Conservation (phyloP, 1,284 basidiomycete genomes). For the Mycena citricolor region DNA sequence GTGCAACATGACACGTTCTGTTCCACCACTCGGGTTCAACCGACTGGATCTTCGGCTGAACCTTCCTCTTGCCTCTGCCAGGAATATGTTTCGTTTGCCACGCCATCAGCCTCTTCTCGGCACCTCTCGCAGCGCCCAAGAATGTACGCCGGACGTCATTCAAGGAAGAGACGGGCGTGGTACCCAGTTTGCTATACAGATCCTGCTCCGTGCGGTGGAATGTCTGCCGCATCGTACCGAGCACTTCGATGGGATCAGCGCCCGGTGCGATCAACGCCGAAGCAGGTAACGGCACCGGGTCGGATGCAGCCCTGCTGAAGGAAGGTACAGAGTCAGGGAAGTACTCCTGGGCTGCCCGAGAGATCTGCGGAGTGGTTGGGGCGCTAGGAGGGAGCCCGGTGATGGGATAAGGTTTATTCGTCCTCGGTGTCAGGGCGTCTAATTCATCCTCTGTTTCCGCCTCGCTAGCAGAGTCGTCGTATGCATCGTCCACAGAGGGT, state of each 20-base stretch:
- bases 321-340: constrained; percentile 14
- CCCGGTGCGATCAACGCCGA: constrained; percentile 7
- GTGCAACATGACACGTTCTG: constrained; percentile 60
- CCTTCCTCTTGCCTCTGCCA: constrained; percentile 26
- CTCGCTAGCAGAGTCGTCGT: constrained; percentile 27
- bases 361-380: constrained; percentile 23
- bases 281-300: neutral
- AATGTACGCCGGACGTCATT: constrained; percentile 68
- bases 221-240: constrained; percentile 51
- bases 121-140: constrained; percentile 46
- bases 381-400: constrained; percentile 25
- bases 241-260: constrained; percentile 38
- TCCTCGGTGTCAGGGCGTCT: constrained; percentile 29
- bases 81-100: constrained; percentile 62
- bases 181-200: constrained; percentile 52
- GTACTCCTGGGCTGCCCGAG: constrained; percentile 11
- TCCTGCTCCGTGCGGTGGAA: constrained; percentile 60
- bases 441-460: constrained; percentile 2
- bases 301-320: constrained; percentile 12
- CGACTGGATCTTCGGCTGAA: constrained; percentile 30
- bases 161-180: constrained; percentile 44
- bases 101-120: constrained; percentile 49
- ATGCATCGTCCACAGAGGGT: constrained; percentile 53
- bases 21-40: constrained; percentile 64
- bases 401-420: constrained; percentile 18